Conservation (phyloP, 1,139 yeast genomes). For the Eremothecium sinecaudum region DNA sequence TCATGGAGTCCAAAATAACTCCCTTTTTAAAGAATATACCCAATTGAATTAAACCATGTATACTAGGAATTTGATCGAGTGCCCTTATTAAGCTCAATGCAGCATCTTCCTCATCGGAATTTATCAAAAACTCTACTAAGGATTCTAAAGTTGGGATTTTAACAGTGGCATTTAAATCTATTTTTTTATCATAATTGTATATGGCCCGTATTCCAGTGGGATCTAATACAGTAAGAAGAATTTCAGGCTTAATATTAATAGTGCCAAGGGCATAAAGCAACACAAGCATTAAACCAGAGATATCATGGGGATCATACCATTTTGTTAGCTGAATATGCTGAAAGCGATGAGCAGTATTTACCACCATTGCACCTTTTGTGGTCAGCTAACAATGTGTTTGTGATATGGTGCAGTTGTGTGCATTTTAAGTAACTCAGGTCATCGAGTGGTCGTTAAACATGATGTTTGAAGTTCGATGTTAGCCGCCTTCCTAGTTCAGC, state of each 20-base stretch:
- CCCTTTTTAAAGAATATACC: constrained; percentile 1
- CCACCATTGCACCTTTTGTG: constrained; percentile 3
- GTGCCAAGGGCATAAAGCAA: constrained; percentile 8
- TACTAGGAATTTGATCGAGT: constrained; percentile 9
- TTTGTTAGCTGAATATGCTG: constrained; percentile 8
- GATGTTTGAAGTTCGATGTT: no score
- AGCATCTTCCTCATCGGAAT: constrained; percentile 7
- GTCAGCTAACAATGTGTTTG: background rate
- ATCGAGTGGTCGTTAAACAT: no score
- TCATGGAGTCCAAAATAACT: constrained; percentile 3
- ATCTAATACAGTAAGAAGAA: constrained; percentile 4
- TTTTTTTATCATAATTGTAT: constrained; percentile 1
- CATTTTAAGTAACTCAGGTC: no score
- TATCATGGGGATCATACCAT: constrained; percentile 26
- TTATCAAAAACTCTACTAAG: constrained; percentile 12
- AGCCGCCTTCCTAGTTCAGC: no score
- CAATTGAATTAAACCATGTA: constrained; percentile 10
- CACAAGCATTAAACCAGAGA: constrained; percentile 14
- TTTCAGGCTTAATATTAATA: constrained; percentile 4
- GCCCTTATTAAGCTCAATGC: constrained; percentile 14
- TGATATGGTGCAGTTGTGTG: no score
- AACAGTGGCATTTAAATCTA: constrained; percentile 2
- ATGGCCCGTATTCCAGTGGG: constrained; percentile 3
- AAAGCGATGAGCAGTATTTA: background rate
- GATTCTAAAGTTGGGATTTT: constrained; percentile 11